Evolutionary conservation across 768 basidiomycete species (phyloP).

Genomic region (Atractiella rhizophila): DNA sequence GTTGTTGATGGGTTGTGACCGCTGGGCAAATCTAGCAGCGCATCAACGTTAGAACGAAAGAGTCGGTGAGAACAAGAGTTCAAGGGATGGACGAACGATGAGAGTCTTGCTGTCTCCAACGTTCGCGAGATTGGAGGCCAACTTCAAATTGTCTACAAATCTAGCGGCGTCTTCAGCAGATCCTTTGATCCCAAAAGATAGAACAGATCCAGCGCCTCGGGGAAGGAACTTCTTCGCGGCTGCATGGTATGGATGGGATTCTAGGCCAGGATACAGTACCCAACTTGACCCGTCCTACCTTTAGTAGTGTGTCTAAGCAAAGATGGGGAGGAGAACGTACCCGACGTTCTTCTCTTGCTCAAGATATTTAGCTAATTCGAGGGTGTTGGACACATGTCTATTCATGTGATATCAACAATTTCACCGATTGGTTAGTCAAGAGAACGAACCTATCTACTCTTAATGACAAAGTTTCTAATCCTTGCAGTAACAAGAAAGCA

Average conservation of each 20-base stretch:
- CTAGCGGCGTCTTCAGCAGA: slow-evolving; percentile 20
- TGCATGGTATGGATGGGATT: slow-evolving; percentile 34
- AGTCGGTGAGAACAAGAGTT: neutral
- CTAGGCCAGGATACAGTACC: slow-evolving; percentile 55
- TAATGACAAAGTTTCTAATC: slow-evolving; percentile 19
- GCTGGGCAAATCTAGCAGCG: slow-evolving; percentile 25
- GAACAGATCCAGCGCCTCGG: slow-evolving; percentile 36
- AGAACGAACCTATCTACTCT: slow-evolving; percentile 1
- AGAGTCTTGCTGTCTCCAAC: slow-evolving; percentile 38
- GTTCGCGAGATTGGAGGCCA: slow-evolving; percentile 33
- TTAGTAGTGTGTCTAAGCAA: neutral
- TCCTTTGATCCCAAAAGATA: slow-evolving; percentile 53
- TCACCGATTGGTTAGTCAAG: too few relatives aligned
- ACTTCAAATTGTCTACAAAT: slow-evolving; percentile 42
- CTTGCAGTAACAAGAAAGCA: slow-evolving; percentile 50
- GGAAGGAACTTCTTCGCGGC: slow-evolving; percentile 26
- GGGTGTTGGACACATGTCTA: slow-evolving; percentile 43
- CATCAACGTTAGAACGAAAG: too few relatives aligned
- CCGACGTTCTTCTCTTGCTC: slow-evolving; percentile 38
- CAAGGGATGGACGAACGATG: slow-evolving; percentile 26
- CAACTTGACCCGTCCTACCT: neutral
- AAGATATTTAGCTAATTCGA: slow-evolving; percentile 42
- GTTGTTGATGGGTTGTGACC: slow-evolving; percentile 49
- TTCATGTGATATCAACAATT: slow-evolving; percentile 20
- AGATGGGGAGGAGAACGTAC: slow-evolving; percentile 21